phyloP scores from a whole-genome alignment of 176 grass and related monocot species.

The Phoenix roebelenii region DNA sequence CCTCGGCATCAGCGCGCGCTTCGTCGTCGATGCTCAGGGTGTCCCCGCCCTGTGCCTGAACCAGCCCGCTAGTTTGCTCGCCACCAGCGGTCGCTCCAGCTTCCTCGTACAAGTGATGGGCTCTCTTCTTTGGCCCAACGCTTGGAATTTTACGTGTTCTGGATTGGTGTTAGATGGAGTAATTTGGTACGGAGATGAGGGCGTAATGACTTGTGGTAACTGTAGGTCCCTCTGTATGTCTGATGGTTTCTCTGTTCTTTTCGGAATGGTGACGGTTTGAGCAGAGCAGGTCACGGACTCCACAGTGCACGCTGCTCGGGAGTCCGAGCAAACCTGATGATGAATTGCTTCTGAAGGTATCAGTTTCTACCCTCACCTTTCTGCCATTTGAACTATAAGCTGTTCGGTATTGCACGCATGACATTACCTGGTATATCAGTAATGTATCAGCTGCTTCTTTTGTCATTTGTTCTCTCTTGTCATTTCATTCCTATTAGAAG shows the following conservation, averaged over 20 bases:
- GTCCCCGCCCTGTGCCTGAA: conserved; percentile 62
- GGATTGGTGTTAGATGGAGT: neutral
- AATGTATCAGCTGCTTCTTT: no score
- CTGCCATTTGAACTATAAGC: neutral
- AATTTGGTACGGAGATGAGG: neutral
- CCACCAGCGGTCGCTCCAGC: conserved; percentile 35
- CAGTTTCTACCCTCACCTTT: neutral
- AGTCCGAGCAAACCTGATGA: conserved; percentile 57
- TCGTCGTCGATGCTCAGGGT: conserved; percentile 59
- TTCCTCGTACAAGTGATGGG: conserved; percentile 68
- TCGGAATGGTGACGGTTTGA: conserved; percentile 40
- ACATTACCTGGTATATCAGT: no score
- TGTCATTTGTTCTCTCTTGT: no score
- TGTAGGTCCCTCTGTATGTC: neutral
- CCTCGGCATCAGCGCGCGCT: conserved; percentile 63
- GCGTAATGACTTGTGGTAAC: no score
- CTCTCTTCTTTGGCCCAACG: neutral
- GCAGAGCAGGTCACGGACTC: conserved; percentile 77
- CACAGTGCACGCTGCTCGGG: conserved; percentile 80
- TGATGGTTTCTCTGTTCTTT: conserved; percentile 8
- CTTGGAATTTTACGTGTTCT: conserved; percentile 3
- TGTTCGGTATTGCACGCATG: neutral
- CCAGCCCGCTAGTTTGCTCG: conserved; percentile 21
- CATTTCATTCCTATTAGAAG: no score
- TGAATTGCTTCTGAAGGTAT: conserved; percentile 60